Evolutionary conservation across 192 early-diverging fungal genomes (phyloP).

Genomic region (Diversispora epigaea): DNA sequence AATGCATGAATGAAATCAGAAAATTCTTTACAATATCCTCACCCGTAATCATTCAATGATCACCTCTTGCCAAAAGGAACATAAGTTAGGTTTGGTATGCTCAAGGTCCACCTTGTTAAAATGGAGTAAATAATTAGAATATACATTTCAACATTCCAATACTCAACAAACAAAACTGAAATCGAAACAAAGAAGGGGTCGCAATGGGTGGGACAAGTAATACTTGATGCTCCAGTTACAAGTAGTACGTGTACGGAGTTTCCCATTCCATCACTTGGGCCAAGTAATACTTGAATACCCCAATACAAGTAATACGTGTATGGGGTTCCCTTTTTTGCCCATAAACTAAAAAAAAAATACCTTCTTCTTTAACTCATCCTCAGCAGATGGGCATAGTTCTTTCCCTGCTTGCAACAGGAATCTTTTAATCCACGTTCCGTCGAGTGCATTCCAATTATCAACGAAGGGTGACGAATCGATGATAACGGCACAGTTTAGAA

Average conservation of each 20-base stretch:
- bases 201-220: slow-evolving; percentile 15
- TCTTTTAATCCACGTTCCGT: neutral
- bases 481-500: slow-evolving; percentile 11
- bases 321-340: neutral
- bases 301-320: slow-evolving; percentile 15
- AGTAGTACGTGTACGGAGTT: slow-evolving; percentile 15
- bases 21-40: neutral
- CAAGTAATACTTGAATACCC: slow-evolving; percentile 9
- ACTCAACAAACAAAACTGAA: slow-evolving; percentile 11
- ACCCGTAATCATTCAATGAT: slow-evolving; percentile 18
- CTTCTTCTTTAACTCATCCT: neutral
- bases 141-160: slow-evolving; percentile 4
- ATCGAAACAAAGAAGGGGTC: slow-evolving; percentile 9
- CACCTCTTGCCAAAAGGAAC: slow-evolving; percentile 20
- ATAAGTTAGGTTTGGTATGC: slow-evolving; percentile 2
- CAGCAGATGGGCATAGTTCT: neutral
- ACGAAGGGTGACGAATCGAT: neutral
- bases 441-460: neutral
- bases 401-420: neutral
- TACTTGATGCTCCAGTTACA: slow-evolving; percentile 12
- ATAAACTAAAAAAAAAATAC: slow-evolving; percentile 13
- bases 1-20: slow-evolving; percentile 7
- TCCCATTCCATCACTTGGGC: slow-evolving; percentile 17
- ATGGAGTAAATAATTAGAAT: slow-evolving; percentile 22
- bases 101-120: slow-evolving; percentile 22